Conservation (phyloP, 2,329 filamentous ascomycete genomes). For the Arthrobotrys pseudoclavata region DNA sequence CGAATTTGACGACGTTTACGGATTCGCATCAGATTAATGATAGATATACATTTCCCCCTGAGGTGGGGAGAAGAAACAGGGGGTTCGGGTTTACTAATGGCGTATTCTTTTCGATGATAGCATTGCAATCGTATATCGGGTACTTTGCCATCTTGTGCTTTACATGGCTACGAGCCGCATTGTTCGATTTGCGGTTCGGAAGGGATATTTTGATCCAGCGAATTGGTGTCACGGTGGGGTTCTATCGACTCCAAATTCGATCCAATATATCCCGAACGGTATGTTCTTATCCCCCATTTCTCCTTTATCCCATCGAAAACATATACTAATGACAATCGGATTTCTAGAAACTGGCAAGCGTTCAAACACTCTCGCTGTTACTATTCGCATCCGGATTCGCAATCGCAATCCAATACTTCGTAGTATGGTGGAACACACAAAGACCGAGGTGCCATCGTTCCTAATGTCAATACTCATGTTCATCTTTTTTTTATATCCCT, state of each 20-base stretch:
- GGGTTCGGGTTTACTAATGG: background rate
- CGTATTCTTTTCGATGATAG: slow-evolving; percentile 61
- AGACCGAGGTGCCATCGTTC: slow-evolving; percentile 65
- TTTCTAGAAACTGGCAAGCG: slow-evolving; percentile 38
- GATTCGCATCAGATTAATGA: slow-evolving; percentile 72
- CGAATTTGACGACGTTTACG: slow-evolving; percentile 76
- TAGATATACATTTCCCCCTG: slow-evolving; percentile 48
- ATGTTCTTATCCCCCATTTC: background rate
- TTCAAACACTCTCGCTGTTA: slow-evolving; percentile 61
- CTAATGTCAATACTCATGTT: slow-evolving; percentile 54
- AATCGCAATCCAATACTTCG: slow-evolving; percentile 71
- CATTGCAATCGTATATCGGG: slow-evolving; percentile 69
- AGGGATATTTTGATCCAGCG: slow-evolving; percentile 76
- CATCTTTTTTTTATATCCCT: slow-evolving; percentile 4
- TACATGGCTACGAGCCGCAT: slow-evolving; percentile 76
- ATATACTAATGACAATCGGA: background rate
- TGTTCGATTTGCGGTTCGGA: slow-evolving; percentile 77
- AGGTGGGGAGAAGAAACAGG: no score
- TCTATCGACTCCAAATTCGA: slow-evolving; percentile 70
- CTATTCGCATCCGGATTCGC: slow-evolving; percentile 71
- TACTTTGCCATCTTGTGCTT: slow-evolving; percentile 76
- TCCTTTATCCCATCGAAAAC: background rate
- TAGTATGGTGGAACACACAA: slow-evolving; percentile 66
- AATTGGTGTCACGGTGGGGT: slow-evolving; percentile 75
- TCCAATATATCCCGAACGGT: slow-evolving; percentile 61